phyloP scores from a whole-genome alignment of 2,329 filamentous ascomycete species.

The Acrocalymma vagum region DNA sequence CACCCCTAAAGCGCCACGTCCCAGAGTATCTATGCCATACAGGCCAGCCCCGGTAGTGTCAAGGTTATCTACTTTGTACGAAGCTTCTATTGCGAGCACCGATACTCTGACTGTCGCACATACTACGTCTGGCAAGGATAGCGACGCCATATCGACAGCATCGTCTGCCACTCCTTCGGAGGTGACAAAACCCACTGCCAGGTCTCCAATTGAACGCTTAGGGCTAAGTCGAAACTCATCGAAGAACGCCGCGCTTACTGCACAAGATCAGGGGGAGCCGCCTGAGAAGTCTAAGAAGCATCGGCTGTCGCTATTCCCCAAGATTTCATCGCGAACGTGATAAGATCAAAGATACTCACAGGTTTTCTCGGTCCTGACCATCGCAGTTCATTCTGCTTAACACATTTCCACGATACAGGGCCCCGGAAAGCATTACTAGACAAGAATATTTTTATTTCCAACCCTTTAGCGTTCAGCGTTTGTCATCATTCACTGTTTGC shows the following conservation, averaged over 20 bases:
- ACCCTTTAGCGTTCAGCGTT: too few species aligned
- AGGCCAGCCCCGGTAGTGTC: conserved; percentile 21
- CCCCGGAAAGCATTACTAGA: too few species aligned
- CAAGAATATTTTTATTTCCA: too few species aligned
- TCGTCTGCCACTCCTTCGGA: conserved; percentile 44
- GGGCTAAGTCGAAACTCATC: conserved; percentile 45
- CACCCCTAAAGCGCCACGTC: conserved; percentile 16
- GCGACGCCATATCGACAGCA: conserved; percentile 34
- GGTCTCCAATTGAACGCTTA: conserved; percentile 45
- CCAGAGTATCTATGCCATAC: conserved; percentile 17
- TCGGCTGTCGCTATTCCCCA: conserved; percentile 33
- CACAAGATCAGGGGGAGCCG: conserved; percentile 28
- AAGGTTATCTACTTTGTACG: conserved; percentile 42
- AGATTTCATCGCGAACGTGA: too few species aligned
- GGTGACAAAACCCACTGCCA: conserved; percentile 46
- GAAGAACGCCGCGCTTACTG: conserved; percentile 42
- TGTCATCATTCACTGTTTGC: too few species aligned
- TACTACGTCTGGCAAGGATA: conserved; percentile 18
- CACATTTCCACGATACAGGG: too few species aligned
- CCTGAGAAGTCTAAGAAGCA: conserved; percentile 40
- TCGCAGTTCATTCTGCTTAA: too few species aligned
- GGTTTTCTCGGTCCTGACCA: too few species aligned
- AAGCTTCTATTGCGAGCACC: conserved; percentile 37
- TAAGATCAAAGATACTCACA: too few species aligned
- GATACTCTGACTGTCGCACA: conserved; percentile 22